A percentile compares a stretch with the other conserved stretches of the same genome.
These are phyloP conservation scores for Trebouxia sp. DNA, from an alignment of 139 green algal genomes.

Conservation along the genomic window DNA sequence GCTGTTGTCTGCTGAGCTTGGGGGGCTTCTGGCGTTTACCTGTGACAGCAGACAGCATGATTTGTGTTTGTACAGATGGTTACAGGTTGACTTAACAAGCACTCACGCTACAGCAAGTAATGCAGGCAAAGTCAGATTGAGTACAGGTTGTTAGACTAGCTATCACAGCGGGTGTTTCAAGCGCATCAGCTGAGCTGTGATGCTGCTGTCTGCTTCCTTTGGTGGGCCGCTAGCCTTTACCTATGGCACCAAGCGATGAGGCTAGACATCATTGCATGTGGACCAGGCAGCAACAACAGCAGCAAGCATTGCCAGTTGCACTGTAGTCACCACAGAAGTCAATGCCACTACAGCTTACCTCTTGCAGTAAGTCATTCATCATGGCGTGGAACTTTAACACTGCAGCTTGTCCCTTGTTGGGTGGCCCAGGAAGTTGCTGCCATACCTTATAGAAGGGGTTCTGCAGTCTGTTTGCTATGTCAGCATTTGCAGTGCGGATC, in stretches of 20 bases:
- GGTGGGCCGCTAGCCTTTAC: too few species aligned
- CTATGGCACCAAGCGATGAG: too few species aligned
- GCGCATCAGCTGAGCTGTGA: constrained; percentile 16
- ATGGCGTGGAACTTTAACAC: background rate
- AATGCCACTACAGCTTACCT: background rate
- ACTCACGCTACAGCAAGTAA: too few species aligned
- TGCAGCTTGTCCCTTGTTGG: background rate
- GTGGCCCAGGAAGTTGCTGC: background rate
- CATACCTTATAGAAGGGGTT: background rate
- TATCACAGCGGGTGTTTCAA: background rate
- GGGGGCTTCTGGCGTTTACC: background rate
- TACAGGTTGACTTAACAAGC: too few species aligned
- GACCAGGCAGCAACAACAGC: too few species aligned
- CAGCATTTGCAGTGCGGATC: background rate
- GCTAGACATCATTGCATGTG: too few species aligned
- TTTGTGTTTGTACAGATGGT: too few species aligned
- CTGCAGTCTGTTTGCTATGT: background rate
- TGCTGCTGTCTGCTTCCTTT: constrained; percentile 3
- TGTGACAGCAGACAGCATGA: too few species aligned
- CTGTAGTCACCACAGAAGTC: too few species aligned
- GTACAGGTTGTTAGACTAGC: too few species aligned
- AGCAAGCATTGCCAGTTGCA: too few species aligned
- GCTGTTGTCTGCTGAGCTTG: background rate
- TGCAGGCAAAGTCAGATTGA: too few species aligned
- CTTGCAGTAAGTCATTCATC: constrained; percentile 3